phyloP scores from a whole-genome alignment of 768 basidiomycete genomes.

The Cystobasidiopsis lactophilus region DNA sequence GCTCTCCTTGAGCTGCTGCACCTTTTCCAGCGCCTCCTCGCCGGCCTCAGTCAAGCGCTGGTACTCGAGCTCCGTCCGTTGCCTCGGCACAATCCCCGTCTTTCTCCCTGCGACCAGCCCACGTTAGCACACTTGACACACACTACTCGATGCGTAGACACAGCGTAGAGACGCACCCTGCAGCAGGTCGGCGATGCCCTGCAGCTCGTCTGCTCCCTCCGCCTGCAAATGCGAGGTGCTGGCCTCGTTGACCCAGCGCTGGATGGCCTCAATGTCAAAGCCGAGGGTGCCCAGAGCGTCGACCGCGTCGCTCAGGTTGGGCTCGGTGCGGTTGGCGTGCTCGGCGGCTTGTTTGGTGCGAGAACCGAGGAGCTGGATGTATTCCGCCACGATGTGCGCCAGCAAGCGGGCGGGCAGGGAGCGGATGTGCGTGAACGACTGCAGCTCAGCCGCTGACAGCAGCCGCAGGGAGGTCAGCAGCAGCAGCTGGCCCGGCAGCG shows the following conservation, averaged over 20 bases:
- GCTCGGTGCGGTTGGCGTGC: not conserved
- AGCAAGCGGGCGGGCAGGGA: not conserved
- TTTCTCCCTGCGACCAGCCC: not conserved
- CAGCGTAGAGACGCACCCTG: not conserved
- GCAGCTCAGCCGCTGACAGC: not conserved
- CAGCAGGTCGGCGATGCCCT: not conserved
- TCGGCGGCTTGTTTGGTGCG: slow-evolving; percentile 6
- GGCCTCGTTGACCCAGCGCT: slow-evolving; percentile 5
- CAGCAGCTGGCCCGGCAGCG: not conserved
- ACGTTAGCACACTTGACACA: not conserved
- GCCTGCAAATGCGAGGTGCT: not conserved
- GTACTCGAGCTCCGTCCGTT: too few relatives aligned
- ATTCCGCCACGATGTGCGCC: slow-evolving; percentile 1
- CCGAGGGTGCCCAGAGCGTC: slow-evolving; percentile 2
- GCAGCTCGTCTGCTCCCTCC: not conserved
- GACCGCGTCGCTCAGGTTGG: slow-evolving; percentile 3
- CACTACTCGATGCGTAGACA: not conserved
- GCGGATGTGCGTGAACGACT: not conserved
- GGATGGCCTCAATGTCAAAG: not conserved
- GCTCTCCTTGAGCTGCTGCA: too few relatives aligned
- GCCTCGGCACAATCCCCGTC: not conserved
- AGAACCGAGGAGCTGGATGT: slow-evolving; percentile 2
- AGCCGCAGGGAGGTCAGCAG: not conserved
- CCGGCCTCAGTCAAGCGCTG: too few relatives aligned
- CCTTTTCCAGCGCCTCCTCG: too few relatives aligned